A percentile compares a stretch with the other conserved stretches of the same genome.
phyloP scores from a whole-genome alignment of 2,329 filamentous ascomycete species.

The Penicillium sp. region DNA sequence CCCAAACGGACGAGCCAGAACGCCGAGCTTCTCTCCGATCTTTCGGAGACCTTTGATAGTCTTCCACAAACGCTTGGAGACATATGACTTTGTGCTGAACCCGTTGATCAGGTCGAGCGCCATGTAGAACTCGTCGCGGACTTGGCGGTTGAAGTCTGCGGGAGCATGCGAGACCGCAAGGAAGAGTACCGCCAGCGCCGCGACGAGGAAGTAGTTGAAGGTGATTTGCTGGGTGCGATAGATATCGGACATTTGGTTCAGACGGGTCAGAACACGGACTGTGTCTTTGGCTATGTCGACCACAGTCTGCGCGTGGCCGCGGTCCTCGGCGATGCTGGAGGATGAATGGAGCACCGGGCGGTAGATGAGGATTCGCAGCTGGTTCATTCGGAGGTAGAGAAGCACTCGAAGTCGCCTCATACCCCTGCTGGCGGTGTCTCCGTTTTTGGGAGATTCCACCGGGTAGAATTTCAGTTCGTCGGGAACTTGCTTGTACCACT shows the following conservation, averaged over 20 bases:
- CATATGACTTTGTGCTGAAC: slow-evolving; percentile 62
- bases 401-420: slow-evolving; percentile 76
- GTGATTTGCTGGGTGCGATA: slow-evolving; percentile 64
- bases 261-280: slow-evolving; percentile 59
- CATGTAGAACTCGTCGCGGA: slow-evolving; percentile 69
- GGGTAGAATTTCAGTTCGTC: slow-evolving; percentile 63
- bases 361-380: slow-evolving; percentile 87
- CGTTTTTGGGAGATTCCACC: slow-evolving; percentile 50
- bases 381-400: slow-evolving; percentile 83
- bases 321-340: slow-evolving; percentile 77
- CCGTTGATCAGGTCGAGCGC: slow-evolving; percentile 64
- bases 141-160: slow-evolving; percentile 58
- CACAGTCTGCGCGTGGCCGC: slow-evolving; percentile 69
- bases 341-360: slow-evolving; percentile 83
- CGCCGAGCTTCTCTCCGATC: slow-evolving; percentile 62
- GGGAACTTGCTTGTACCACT: slow-evolving; percentile 80
- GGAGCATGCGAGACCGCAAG: slow-evolving; percentile 66
- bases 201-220: slow-evolving; percentile 69
- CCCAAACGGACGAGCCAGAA: slow-evolving; percentile 44
- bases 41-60: slow-evolving; percentile 65
- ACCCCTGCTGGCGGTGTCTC: slow-evolving; percentile 61
- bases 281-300: slow-evolving; percentile 67
- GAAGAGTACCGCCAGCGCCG: slow-evolving; percentile 64
- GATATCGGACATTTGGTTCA: slow-evolving; percentile 64
- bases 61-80: slow-evolving; percentile 64